Base-by-base conservation (phyloP, 2,329 filamentous ascomycete species). In the Calonectria montana region DNA sequence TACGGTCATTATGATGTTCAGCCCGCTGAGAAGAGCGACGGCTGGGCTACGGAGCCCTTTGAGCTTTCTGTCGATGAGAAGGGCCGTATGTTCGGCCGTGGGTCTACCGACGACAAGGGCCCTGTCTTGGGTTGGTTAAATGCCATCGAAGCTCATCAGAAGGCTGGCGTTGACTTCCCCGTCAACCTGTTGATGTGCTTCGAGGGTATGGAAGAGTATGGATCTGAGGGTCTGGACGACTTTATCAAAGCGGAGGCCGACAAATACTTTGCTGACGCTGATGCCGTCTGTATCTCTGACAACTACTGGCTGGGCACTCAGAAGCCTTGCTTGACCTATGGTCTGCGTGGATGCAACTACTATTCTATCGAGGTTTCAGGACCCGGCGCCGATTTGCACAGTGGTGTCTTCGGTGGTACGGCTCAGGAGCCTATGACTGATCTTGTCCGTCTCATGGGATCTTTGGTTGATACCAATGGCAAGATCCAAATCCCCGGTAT, bases 291-390 rank as follows among this genome's bases (percentile, higher is more conserved):
- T 87, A 99, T 99, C 82, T 98, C 95, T 59, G 97, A 99, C 86
- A 99, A 99, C 90, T 99, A 99, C 91, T 99, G 97, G 97, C 92
- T 99, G 47, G 97, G 97, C 71, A 98, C 97, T 7, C 95, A 98
- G 89, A 98, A 98, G 90, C 97, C 97, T 15, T 99, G 97, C 84
- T 87, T 99, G 81, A 99, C 97, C 12, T 99, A 99, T 83, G 97
- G 97, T 78, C 93, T 99, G 74, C 94, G 97, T 77, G 97, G 97
- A 66, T 97, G 94, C 91, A 98, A 97, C 88, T 99, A 99, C 90
- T 99, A 98, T 88, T 94, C 93, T 65, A 86, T 99, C 77, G 94
- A 97, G 85, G 88, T 99, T 75, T 95, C 94, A 10, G 97, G 97
- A 1, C 97, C 97, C 13, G 97, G 93, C 47, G 94, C 96, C 77